Conservation (phyloP, 306 rosid genomes). For the Dalbergia cochinchinensis region DNA sequence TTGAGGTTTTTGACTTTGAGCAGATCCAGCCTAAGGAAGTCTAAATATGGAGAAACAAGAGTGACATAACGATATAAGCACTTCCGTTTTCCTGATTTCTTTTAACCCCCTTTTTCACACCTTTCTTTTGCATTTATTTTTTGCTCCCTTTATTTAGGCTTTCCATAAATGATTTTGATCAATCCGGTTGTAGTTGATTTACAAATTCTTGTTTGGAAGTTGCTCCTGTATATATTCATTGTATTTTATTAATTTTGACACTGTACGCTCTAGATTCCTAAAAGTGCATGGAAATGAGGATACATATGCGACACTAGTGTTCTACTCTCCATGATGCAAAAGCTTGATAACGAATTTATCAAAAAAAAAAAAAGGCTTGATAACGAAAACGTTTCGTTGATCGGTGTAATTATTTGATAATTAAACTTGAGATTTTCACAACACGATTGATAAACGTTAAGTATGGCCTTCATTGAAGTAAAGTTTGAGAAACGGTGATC, state of each 20-base stretch:
- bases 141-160: not conserved
- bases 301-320: not conserved
- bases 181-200: slow-evolving; percentile 33
- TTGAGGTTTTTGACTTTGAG: slow-evolving; percentile 94
- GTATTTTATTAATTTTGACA: slow-evolving; percentile 31
- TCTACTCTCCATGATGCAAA: slow-evolving; percentile 20
- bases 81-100: not conserved
- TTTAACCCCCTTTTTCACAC: slow-evolving; percentile 1
- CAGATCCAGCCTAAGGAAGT: slow-evolving; percentile 91
- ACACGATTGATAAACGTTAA: no score
- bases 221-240: slow-evolving; percentile 45
- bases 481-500: not conserved
- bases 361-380: slow-evolving; percentile 2
- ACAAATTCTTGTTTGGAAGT: slow-evolving; percentile 33
- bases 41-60: slow-evolving; percentile 42
- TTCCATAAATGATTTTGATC: slow-evolving; percentile 36
- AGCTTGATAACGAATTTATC: not conserved
- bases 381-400: not conserved
- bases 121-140: slow-evolving; percentile 13
- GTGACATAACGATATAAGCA: slow-evolving; percentile 28
- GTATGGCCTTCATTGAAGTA: not conserved
- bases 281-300: not conserved
- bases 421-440: not conserved
- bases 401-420: slow-evolving; percentile 5
- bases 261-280: not conserved